These are phyloP conservation scores for Eucalyptus victrix DNA, from an alignment of 345 rosid genomes.

Conservation along the genomic window DNA sequence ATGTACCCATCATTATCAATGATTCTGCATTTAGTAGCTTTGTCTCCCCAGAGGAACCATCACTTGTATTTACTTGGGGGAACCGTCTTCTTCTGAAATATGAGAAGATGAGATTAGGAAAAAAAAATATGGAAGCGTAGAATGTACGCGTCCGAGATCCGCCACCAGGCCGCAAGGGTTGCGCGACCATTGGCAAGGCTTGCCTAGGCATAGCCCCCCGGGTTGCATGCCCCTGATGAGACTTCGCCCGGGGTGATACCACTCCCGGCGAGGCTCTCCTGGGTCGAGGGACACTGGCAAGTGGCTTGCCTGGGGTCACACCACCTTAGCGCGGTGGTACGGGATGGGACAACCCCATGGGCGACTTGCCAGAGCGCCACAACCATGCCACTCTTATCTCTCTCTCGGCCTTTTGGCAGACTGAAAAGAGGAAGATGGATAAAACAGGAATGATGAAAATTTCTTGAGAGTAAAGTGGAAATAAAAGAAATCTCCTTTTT, in stretches of 20 bases:
- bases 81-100: not conserved
- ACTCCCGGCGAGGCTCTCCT: not conserved
- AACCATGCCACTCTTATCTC: not conserved
- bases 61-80: not conserved
- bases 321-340: not conserved
- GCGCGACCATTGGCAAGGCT: not conserved
- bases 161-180: not conserved
- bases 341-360: not conserved
- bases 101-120: not conserved
- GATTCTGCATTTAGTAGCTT: not conserved
- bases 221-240: not conserved
- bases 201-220: not conserved
- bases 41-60: not conserved
- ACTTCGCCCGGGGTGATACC: not conserved
- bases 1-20: not conserved
- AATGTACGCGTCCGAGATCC: accelerated
- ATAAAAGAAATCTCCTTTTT: not conserved
- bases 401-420: not conserved
- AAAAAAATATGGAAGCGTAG: not conserved
- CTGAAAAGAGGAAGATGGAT: not conserved
- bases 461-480: not conserved
- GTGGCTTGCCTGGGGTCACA: not conserved
- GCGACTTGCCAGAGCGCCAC: not conserved
- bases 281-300: not conserved
- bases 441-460: not conserved